Conservation (phyloP, 2,329 filamentous ascomycete genomes). For the Fusarium irregulare region DNA sequence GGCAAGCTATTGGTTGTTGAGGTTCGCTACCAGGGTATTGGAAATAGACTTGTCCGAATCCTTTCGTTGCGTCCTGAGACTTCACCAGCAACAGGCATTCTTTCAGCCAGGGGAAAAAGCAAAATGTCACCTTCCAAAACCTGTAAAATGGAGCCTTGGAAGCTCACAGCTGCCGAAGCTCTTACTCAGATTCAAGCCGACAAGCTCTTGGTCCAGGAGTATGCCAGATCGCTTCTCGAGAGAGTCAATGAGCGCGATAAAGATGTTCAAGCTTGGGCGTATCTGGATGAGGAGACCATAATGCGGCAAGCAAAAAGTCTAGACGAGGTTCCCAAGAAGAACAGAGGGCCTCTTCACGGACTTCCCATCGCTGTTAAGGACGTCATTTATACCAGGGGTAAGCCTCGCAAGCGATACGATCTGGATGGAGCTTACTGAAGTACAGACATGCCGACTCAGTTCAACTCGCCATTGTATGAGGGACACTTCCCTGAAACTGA, state of each 20-base stretch:
- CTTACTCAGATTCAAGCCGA: constrained; percentile 54
- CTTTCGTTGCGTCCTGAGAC: background rate
- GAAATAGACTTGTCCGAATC: background rate
- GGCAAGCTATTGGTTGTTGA: background rate
- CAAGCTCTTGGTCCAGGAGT: constrained; percentile 61
- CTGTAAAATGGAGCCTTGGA: constrained; percentile 32
- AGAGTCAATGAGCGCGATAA: constrained; percentile 59
- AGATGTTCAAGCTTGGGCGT: constrained; percentile 63
- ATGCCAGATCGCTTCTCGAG: constrained; percentile 59
- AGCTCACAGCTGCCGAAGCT: constrained; percentile 58
- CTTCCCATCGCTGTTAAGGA: constrained; percentile 70
- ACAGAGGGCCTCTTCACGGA: constrained; percentile 68
- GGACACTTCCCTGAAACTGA: constrained; percentile 60
- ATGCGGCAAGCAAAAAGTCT: constrained; percentile 62
- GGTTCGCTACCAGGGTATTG: background rate
- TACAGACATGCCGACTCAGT: constrained; percentile 66
- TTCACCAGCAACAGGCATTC: background rate
- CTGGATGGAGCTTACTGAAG: background rate
- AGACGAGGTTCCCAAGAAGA: constrained; percentile 59
- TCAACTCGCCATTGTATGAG: constrained; percentile 66
- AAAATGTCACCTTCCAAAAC: constrained; percentile 32
- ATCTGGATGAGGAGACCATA: constrained; percentile 58
- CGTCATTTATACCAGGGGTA: constrained; percentile 67
- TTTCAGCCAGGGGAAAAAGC: background rate
- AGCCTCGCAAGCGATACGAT: background rate